These are phyloP conservation scores for Pythium volutum DNA, from an alignment of 352 stramenopile species.

Conservation along the genomic window DNA sequence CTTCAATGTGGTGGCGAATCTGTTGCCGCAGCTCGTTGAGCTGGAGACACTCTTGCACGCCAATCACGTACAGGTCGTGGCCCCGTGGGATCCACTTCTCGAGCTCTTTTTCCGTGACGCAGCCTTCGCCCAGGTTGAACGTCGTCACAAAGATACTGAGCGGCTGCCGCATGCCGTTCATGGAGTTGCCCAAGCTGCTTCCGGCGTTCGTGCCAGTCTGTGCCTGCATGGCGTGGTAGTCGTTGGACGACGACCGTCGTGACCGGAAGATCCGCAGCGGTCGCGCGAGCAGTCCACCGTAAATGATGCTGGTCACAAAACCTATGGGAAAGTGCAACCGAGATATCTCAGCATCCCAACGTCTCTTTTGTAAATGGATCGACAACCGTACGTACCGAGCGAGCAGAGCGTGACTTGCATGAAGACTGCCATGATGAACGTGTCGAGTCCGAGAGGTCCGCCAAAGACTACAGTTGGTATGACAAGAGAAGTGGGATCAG, in stretches of 20 bases:
- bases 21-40: conserved; percentile 56
- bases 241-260: conserved; percentile 11
- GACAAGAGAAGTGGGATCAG: neutral
- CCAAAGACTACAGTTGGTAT: conserved; percentile 43
- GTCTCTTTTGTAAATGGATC: neutral
- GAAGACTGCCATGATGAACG: conserved; percentile 47
- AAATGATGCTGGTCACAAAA: conserved; percentile 63
- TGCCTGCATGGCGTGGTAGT: conserved; percentile 36
- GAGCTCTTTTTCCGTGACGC: conserved; percentile 46
- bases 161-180: conserved; percentile 43
- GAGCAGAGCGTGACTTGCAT: conserved; percentile 69
- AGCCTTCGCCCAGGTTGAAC: conserved; percentile 83
- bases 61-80: conserved; percentile 86
- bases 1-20: conserved; percentile 64
- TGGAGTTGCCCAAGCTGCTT: neutral
- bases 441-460: conserved; percentile 35
- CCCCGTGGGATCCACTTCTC: conserved; percentile 80
- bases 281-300: conserved; percentile 24
- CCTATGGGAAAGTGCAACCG: conserved; percentile 17
- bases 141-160: conserved; percentile 77
- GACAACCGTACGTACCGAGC: conserved; percentile 34
- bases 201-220: conserved; percentile 32
- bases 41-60: conserved; percentile 86
- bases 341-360: neutral
- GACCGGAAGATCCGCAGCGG: conserved; percentile 18